These are phyloP conservation scores for Wickerhamomyces alni DNA, from an alignment of 805 yeast genomes.

Conservation along the genomic window DNA sequence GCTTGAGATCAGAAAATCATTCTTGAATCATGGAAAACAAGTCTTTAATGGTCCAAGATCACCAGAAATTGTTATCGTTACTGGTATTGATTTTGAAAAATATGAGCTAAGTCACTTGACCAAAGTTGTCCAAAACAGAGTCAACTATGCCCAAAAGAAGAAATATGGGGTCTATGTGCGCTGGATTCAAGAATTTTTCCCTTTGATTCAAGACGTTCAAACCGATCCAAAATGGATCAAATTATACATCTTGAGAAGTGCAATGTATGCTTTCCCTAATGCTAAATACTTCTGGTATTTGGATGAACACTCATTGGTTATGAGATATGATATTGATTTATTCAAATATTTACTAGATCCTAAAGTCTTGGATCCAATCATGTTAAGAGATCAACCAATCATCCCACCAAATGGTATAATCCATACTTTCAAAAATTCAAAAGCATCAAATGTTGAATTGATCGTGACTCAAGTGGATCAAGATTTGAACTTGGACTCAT, in stretches of 20 bases:
- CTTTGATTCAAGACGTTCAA: slow-evolving; percentile 43
- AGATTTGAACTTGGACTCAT: slow-evolving; percentile 63
- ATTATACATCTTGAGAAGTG: slow-evolving; percentile 64
- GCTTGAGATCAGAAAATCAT: slow-evolving; percentile 44
- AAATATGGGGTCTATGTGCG: slow-evolving; percentile 80
- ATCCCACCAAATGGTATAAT: slow-evolving; percentile 63
- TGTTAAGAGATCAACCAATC: slow-evolving; percentile 67
- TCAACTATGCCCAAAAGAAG: slow-evolving; percentile 79
- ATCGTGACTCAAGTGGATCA: slow-evolving; percentile 65
- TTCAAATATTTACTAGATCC: slow-evolving; percentile 53
- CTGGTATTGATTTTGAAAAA: slow-evolving; percentile 70
- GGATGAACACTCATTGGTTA: slow-evolving; percentile 71
- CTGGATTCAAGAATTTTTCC: slow-evolving; percentile 79
- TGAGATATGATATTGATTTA: slow-evolving; percentile 61
- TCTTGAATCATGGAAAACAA: slow-evolving; percentile 60
- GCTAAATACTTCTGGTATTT: slow-evolving; percentile 90
- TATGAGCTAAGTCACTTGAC: slow-evolving; percentile 55
- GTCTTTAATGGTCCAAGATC: slow-evolving; percentile 34
- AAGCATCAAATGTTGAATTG: slow-evolving; percentile 48
- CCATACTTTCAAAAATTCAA: slow-evolving; percentile 58
- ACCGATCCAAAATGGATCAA: slow-evolving; percentile 57
- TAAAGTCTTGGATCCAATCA: slow-evolving; percentile 53
- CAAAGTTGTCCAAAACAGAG: slow-evolving; percentile 75
- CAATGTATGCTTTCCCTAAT: slow-evolving; percentile 88
- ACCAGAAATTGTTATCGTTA: slow-evolving; percentile 71